These are phyloP conservation scores for Vanrija pseudolonga DNA, from an alignment of 1,284 basidiomycete genomes.

Conservation along the genomic window DNA sequence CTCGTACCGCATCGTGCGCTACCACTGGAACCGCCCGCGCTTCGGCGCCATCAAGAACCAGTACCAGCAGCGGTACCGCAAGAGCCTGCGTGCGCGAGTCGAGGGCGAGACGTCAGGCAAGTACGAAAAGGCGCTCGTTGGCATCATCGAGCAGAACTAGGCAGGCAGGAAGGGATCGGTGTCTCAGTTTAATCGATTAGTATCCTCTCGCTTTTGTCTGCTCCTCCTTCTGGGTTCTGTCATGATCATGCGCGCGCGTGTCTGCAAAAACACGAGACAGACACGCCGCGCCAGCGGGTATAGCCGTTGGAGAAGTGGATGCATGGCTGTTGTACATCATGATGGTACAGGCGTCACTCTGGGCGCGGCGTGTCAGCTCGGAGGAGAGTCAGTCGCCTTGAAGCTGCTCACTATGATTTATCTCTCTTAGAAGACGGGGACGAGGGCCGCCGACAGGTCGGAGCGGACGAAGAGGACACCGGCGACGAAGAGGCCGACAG, in stretches of 20 bases:
- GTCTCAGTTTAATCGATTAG: not conserved
- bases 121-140: conserved; percentile 41
- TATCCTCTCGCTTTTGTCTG: not conserved
- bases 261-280: not conserved
- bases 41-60: conserved; percentile 47
- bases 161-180: not conserved
- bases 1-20: conserved; percentile 44
- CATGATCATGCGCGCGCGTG: not conserved
- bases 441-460: conserved; percentile 13
- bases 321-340: conserved; percentile 22
- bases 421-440: conserved; percentile 18
- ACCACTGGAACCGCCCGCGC: conserved; percentile 47
- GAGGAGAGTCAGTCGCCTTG: not conserved
- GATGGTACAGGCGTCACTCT: conserved; percentile 9
- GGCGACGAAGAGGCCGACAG: conserved; percentile 17
- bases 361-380: not conserved
- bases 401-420: not conserved
- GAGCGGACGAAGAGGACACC: conserved; percentile 17
- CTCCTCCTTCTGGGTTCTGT: not conserved
- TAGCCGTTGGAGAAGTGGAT: conserved; percentile 10
- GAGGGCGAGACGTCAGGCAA: conserved; percentile 50
- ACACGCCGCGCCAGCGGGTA: no score
- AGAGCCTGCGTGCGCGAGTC: conserved; percentile 34
- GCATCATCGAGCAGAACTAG: conserved; percentile 35
- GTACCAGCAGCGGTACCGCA: conserved; percentile 39